These are phyloP conservation scores for Ophiocordyceps sinensis DNA, from an alignment of 2,329 filamentous ascomycete species.

Conservation along the genomic window DNA sequence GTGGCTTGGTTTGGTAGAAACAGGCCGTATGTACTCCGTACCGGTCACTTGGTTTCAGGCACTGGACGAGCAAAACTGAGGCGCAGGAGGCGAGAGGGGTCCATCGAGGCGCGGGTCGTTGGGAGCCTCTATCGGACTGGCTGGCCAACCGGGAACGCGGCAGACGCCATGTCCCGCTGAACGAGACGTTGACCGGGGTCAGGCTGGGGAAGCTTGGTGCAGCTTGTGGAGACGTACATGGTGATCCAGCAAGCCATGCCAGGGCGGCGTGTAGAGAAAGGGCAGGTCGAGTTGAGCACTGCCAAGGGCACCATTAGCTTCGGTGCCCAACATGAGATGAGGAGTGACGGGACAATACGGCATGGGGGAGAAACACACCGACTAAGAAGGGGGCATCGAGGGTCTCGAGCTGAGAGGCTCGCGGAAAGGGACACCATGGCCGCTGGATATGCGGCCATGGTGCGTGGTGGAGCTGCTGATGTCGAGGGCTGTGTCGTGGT, in stretches of 20 bases:
- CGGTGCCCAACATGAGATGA: conserved; percentile 1
- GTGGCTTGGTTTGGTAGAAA: too few relatives aligned
- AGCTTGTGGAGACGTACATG: background rate
- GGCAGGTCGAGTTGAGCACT: background rate
- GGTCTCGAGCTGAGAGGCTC: background rate
- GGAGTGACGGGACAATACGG: conserved; percentile 6
- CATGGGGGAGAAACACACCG: conserved; percentile 19
- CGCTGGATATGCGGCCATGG: conserved; percentile 19
- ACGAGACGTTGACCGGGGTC: background rate
- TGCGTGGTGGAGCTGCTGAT: conserved; percentile 18
- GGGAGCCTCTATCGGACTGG: too few relatives aligned
- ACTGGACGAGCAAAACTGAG: too few relatives aligned
- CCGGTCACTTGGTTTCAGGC: too few relatives aligned
- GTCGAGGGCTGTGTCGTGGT: conserved; percentile 9
- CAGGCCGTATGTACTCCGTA: too few relatives aligned
- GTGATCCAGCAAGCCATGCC: background rate
- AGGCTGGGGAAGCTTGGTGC: background rate
- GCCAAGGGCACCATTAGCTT: background rate
- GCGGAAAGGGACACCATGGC: conserved; percentile 9
- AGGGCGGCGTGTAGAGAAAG: background rate
- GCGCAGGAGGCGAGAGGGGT: too few relatives aligned
- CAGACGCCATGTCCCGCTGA: too few relatives aligned
- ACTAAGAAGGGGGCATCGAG: conserved; percentile 12
- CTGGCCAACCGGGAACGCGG: too few relatives aligned
- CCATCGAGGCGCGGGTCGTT: too few relatives aligned